Percentiles rank a stretch among this genome's conserved stretches.
phyloP scores from a whole-genome alignment of 768 basidiomycete species.

The Mycena latifolia region DNA sequence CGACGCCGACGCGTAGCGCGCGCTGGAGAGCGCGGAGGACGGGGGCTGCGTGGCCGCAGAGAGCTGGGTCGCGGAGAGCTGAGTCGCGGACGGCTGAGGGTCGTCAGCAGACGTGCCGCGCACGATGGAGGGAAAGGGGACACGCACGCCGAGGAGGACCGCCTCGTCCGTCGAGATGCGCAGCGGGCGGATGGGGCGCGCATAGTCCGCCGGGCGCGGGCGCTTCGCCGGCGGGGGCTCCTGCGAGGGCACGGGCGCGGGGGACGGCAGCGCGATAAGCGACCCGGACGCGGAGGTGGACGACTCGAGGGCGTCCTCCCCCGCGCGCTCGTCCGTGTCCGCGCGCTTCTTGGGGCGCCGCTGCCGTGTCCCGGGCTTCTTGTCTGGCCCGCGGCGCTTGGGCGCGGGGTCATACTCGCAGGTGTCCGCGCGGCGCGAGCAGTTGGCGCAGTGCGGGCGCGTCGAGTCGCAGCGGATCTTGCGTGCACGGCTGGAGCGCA shows the following conservation, averaged over 20 bases:
- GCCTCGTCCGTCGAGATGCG: not conserved
- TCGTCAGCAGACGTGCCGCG: too few relatives aligned
- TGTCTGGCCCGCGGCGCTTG: slow-evolving; percentile 69
- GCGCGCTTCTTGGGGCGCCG: slow-evolving; percentile 65
- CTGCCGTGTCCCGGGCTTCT: slow-evolving; percentile 68
- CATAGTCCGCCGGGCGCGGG: too few relatives aligned
- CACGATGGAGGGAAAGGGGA: not conserved
- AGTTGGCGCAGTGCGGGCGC: slow-evolving; percentile 67
- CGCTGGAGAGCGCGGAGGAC: too few relatives aligned
- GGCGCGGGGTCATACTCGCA: slow-evolving; percentile 68
- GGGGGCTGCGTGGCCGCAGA: too few relatives aligned
- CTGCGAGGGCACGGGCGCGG: not conserved
- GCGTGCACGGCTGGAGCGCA: slow-evolving; percentile 59
- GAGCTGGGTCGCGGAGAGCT: too few relatives aligned
- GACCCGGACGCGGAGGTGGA: too few relatives aligned
- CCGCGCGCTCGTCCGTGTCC: slow-evolving; percentile 48
- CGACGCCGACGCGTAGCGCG: too few relatives aligned
- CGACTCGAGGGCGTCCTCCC: not conserved
- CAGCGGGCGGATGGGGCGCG: too few relatives aligned
- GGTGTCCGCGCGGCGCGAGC: slow-evolving; percentile 61
- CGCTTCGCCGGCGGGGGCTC: too few relatives aligned
- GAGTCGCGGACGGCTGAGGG: too few relatives aligned
- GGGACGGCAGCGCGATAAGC: slow-evolving; percentile 13
- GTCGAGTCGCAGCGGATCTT: slow-evolving; percentile 73
- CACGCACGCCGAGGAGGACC: not conserved